Base-by-base conservation (phyloP, 225 moss, liverwort and hornwort species). In the Rhytidiadelphus loreus region DNA sequence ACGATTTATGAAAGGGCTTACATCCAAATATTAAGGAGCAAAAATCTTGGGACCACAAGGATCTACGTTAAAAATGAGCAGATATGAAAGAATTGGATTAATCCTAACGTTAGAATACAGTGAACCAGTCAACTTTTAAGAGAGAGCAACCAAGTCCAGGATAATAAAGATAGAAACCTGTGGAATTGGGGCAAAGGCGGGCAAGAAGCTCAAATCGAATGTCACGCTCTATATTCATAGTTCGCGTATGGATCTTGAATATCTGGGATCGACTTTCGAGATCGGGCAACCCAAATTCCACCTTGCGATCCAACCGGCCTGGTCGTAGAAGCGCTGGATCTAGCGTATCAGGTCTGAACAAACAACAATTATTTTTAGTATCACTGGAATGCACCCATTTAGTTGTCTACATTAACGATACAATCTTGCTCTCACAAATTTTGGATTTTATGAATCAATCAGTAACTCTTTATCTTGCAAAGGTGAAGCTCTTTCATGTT, bases 311-410 rank as follows among this genome's bases (percentile, higher is more conserved):
- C 89, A 98, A 91, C 86, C 98, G 94, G 62, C 98, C 98, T 76
- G 98, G 98, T 60, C 98, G 96, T 85, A 99, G 87, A 77, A 97
- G 95, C 48, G 98, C 98, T 88, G 98, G 98, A 88, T 99, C 98
- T 87, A 99, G 90, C 37, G 96, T 99, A 92, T 99, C 98, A 59
- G 97, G 97, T 91, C 97, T 98, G 95, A 89, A 92, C 59, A 89
- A 35, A 64, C 16, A 64, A 79, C 20, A 82, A 64, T 22, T 25
- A 30, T 26, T 81, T 61, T 88, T 48, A 90, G 66, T 35, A 52
- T 68, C 39, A 39, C 30, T 86, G 19, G 4, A 39, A 64, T 41
- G 86, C 52, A 59, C 52, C 37, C 57, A 53, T 50, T 73, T 41
- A n/a, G 83, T 71, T 78, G 87, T 46, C 75, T 48, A 84, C 32